Percentiles rank a stretch among this genome's conserved stretches.
These are phyloP conservation scores for Cyclotella kingstonii DNA, from an alignment of 108 stramenopile genomes.

Conservation along the genomic window DNA sequence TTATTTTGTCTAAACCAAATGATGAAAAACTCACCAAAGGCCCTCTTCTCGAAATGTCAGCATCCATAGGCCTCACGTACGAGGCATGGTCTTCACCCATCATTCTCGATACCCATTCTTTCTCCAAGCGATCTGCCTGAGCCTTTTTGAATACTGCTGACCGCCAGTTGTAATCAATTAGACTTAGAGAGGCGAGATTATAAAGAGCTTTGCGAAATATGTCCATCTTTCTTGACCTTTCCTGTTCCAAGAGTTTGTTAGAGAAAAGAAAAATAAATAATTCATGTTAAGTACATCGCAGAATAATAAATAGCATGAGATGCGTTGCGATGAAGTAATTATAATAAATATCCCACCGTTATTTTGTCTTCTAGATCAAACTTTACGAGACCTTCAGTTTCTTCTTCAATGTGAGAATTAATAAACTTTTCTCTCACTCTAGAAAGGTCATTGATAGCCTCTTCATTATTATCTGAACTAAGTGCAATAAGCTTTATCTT, in stretches of 20 bases:
- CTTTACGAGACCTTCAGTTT: too few species aligned
- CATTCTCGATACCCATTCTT: constrained; percentile 73
- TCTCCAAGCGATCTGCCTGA: constrained; percentile 78
- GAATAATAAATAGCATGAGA: too few species aligned
- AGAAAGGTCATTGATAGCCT: too few species aligned
- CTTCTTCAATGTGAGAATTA: too few species aligned
- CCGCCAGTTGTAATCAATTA: constrained; percentile 83
- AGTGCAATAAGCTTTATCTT: too few species aligned
- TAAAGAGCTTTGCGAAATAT: constrained; percentile 43
- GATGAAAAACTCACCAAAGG: constrained; percentile 55
- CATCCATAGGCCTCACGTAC: constrained; percentile 88
- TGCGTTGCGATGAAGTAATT: too few species aligned
- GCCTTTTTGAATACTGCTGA: constrained; percentile 66
- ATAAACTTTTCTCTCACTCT: too few species aligned
- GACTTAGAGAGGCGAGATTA: constrained; percentile 60
- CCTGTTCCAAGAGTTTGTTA: constrained; percentile 1
- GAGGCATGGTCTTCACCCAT: constrained; percentile 68
- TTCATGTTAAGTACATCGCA: too few species aligned
- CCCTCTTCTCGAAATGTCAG: constrained; percentile 60
- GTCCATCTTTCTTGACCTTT: constrained; percentile 32
- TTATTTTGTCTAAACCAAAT: neutral
- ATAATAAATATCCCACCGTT: too few species aligned
- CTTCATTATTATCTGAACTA: too few species aligned
- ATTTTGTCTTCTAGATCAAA: too few species aligned
- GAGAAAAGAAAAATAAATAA: neutral